Percentiles rank a stretch among this genome's conserved stretches.
phyloP scores from a whole-genome alignment of 1,284 basidiomycete species.

The Ustilago esculenta region DNA sequence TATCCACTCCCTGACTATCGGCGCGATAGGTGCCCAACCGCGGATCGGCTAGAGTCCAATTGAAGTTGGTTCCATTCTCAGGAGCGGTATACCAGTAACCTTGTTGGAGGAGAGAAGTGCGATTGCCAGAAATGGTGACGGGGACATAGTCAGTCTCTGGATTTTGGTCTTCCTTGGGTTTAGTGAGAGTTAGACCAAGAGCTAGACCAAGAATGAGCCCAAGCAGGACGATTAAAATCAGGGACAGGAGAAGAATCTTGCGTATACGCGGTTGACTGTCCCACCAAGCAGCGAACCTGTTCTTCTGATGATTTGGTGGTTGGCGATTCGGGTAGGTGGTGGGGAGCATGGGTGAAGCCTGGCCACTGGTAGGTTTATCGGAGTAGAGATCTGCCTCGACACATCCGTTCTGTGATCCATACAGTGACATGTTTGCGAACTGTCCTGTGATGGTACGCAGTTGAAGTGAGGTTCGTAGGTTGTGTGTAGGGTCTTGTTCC shows the following conservation, averaged over 20 bases:
- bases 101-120: slow-evolving; percentile 19
- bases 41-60: slow-evolving; percentile 31
- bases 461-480: too few relatives aligned
- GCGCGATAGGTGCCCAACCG: slow-evolving; percentile 19
- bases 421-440: slow-evolving; percentile 1
- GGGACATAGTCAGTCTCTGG: slow-evolving; percentile 31
- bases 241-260: slow-evolving; percentile 15
- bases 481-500: too few relatives aligned
- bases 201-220: slow-evolving; percentile 31
- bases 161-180: slow-evolving; percentile 15
- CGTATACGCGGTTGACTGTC: background rate
- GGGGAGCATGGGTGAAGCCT: slow-evolving; percentile 12
- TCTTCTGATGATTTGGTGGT: background rate
- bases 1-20: slow-evolving; percentile 45
- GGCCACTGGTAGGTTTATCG: slow-evolving; percentile 17
- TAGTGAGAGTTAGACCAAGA: slow-evolving; percentile 27
- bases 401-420: background rate
- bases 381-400: slow-evolving; percentile 10
- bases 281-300: slow-evolving; percentile 18
- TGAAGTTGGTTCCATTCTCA: slow-evolving; percentile 33
- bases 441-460: background rate
- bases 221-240: slow-evolving; percentile 9
- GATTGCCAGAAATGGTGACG: slow-evolving; percentile 14
- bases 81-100: slow-evolving; percentile 37
- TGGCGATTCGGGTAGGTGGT: background rate